Percentiles rank a stretch among this genome's conserved stretches.
These are phyloP conservation scores for Cutaneotrichosporon mucoides DNA, from an alignment of 1,284 basidiomycete genomes.

Conservation along the genomic window DNA sequence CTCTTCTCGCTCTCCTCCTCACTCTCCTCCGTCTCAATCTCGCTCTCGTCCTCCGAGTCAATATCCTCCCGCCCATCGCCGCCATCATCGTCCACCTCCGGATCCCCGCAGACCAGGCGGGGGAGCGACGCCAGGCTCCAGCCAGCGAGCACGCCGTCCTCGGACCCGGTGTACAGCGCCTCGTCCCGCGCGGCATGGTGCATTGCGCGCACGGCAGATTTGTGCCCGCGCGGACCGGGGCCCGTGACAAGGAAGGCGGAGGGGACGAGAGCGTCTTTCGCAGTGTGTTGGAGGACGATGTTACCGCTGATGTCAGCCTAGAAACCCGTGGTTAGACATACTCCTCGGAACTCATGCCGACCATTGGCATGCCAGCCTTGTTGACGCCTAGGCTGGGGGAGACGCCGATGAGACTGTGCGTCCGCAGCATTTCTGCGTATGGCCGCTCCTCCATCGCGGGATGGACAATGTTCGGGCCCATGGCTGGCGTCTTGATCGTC, in stretches of 20 bases:
- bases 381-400: constrained; percentile 42
- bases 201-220: constrained; percentile 47
- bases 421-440: constrained; percentile 25
- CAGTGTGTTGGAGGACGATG: constrained; percentile 43
- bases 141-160: constrained; percentile 48
- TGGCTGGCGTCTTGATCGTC: constrained; percentile 23
- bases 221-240: constrained; percentile 39
- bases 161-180: constrained; percentile 49
- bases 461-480: constrained; percentile 23
- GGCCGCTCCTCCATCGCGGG: constrained; percentile 34
- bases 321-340: constrained; percentile 19
- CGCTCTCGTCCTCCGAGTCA: constrained; percentile 29
- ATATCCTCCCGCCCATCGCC: constrained; percentile 35
- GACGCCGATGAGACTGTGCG: constrained; percentile 46
- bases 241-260: constrained; percentile 42
- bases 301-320: constrained; percentile 35
- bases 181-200: constrained; percentile 44
- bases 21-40: constrained; percentile 36
- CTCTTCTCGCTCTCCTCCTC: constrained; percentile 19
- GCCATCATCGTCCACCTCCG: constrained; percentile 41
- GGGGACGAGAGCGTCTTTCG: constrained; percentile 27
- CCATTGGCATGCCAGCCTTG: constrained; percentile 34
- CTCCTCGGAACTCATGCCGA: constrained; percentile 44
- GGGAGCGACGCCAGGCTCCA: constrained; percentile 43
- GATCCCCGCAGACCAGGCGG: constrained; percentile 37